A percentile compares a stretch with the other conserved stretches of the same genome.
Evolutionary conservation across 768 basidiomycete species (phyloP).

Genomic region (Auriculariales sp.): DNA sequence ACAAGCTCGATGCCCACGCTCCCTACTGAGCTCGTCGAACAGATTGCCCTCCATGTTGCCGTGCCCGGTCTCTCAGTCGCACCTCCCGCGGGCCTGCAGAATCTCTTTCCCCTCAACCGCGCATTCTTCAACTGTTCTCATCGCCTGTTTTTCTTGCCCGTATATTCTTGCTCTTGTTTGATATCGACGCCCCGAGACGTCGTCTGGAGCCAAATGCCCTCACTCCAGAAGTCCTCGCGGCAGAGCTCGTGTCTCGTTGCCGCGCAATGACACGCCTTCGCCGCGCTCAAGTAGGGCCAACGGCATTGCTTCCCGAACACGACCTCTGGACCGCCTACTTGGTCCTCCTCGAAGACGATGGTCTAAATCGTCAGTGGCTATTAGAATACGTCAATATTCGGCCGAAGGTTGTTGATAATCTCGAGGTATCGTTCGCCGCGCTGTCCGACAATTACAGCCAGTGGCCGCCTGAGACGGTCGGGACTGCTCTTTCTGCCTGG

Average conservation of each 20-base stretch:
- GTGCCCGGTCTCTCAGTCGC: slow-evolving; percentile 16
- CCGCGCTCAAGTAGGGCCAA: slow-evolving; percentile 16
- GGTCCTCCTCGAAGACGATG: slow-evolving; percentile 46
- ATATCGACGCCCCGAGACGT: slow-evolving; percentile 18
- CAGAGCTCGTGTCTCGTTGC: slow-evolving; percentile 34
- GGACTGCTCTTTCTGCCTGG: not conserved
- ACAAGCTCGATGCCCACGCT: slow-evolving; percentile 12
- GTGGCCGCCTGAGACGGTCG: not conserved
- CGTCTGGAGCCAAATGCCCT: slow-evolving; percentile 25
- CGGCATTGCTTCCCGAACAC: slow-evolving; percentile 14
- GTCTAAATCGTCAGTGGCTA: slow-evolving; percentile 32
- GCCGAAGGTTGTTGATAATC: not conserved
- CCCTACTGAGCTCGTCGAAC: slow-evolving; percentile 41
- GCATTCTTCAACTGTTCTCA: slow-evolving; percentile 26
- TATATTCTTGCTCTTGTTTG: slow-evolving; percentile 38
- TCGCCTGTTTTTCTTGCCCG: slow-evolving; percentile 43
- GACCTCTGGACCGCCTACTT: slow-evolving; percentile 45
- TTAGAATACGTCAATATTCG: not conserved
- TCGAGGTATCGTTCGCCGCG: not conserved
- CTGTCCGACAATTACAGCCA: not conserved
- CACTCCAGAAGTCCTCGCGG: slow-evolving; percentile 28
- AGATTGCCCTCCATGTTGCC: slow-evolving; percentile 33
- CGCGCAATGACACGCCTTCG: slow-evolving; percentile 34
- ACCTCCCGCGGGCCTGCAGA: slow-evolving; percentile 26
- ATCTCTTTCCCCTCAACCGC: slow-evolving; percentile 31